A percentile compares a stretch with the other conserved stretches of the same genome.
phyloP scores from a whole-genome alignment of 495 filamentous ascomycete species.

The Rostrohypoxylon terebratum region DNA sequence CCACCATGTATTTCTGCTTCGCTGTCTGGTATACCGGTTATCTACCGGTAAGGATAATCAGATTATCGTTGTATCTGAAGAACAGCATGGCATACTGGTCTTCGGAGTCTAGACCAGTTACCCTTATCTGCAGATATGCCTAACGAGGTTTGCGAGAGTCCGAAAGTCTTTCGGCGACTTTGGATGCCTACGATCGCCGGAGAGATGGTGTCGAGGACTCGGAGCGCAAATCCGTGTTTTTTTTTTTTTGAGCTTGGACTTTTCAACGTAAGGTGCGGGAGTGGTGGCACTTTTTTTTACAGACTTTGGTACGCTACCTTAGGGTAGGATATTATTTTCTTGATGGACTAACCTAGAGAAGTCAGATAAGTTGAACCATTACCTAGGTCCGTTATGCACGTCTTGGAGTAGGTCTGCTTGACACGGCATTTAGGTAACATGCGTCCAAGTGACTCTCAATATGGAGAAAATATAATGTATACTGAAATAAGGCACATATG shows the following conservation, averaged over 20 bases:
- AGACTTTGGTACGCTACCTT: background rate
- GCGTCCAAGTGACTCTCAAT: background rate
- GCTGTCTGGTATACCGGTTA: background rate
- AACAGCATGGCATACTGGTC: background rate
- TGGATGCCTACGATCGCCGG: background rate
- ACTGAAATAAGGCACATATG: background rate
- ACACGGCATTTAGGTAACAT: background rate
- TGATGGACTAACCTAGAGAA: background rate
- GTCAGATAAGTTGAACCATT: background rate
- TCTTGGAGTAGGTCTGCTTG: background rate
- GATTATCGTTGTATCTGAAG: background rate
- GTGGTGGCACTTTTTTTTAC: background rate
- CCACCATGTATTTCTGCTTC: background rate
- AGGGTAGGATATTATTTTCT: background rate
- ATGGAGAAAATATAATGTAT: slow-evolving; percentile 10
- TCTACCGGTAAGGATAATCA: background rate
- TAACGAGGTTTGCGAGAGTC: background rate
- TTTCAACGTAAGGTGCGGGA: background rate
- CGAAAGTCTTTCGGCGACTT: background rate
- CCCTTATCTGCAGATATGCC: slow-evolving; percentile 10
- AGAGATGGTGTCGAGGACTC: background rate
- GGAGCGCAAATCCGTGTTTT: background rate
- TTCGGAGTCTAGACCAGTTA: slow-evolving; percentile 8
- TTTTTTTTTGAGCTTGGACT: background rate
- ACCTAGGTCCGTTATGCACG: background rate